phyloP scores from a whole-genome alignment of 495 filamentous ascomycete species.

The Daldinia decipiens region DNA sequence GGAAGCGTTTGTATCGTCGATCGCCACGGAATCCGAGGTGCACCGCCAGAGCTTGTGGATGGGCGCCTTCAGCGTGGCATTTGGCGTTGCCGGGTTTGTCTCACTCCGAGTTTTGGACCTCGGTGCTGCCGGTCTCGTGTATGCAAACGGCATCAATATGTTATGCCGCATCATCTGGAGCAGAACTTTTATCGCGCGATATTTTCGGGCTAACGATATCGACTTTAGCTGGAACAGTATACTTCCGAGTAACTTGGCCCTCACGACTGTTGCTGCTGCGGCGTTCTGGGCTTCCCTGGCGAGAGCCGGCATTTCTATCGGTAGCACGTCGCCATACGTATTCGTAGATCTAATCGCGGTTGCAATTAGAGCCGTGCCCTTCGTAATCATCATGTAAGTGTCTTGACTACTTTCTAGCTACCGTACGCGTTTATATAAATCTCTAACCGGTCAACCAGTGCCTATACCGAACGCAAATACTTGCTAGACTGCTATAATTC shows the following conservation, averaged over 20 bases:
- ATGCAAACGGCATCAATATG: slow-evolving; percentile 90
- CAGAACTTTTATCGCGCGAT: slow-evolving; percentile 71
- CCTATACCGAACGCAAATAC: slow-evolving; percentile 69
- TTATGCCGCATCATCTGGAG: slow-evolving; percentile 83
- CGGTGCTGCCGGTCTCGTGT: slow-evolving; percentile 83
- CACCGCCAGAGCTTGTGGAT: slow-evolving; percentile 83
- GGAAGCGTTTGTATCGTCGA: slow-evolving; percentile 90
- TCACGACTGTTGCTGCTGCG: slow-evolving; percentile 33
- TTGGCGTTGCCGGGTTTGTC: slow-evolving; percentile 74
- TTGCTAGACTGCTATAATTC: slow-evolving; percentile 61
- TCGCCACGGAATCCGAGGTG: slow-evolving; percentile 76
- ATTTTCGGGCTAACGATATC: slow-evolving; percentile 60
- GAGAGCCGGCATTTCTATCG: slow-evolving; percentile 49
- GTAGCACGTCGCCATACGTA: slow-evolving; percentile 48
- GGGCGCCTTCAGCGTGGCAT: slow-evolving; percentile 77
- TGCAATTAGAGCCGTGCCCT: slow-evolving; percentile 61
- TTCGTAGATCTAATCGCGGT: slow-evolving; percentile 61
- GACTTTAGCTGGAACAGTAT: slow-evolving; percentile 44
- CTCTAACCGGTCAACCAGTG: slow-evolving; percentile 53
- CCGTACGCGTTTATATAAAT: slow-evolving; percentile 21
- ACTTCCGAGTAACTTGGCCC: slow-evolving; percentile 28
- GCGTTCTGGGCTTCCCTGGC: slow-evolving; percentile 42
- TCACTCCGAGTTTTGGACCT: slow-evolving; percentile 70
- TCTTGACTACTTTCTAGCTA: neutral
- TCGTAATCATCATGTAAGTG: slow-evolving; percentile 70